Evolutionary conservation across 768 basidiomycete species (phyloP), one percentile per base, ranked within the genome.

Genomic region (Cyathus striatus): DNA sequence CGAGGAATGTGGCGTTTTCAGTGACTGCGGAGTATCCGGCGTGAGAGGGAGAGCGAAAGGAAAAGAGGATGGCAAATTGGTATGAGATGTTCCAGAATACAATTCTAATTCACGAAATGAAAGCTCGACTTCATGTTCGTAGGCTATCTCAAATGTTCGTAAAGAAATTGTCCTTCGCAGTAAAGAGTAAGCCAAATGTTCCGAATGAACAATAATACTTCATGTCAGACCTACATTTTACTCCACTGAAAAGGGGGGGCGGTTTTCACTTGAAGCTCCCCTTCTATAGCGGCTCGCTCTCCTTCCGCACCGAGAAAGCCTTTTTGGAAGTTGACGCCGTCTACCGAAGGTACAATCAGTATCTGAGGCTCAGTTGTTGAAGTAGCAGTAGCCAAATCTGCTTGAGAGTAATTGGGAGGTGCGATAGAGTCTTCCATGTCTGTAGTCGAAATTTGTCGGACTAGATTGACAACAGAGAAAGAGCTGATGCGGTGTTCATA

Each of bases 231-330:
- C 71, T 63, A 89, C 90, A 90, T 67, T 68, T 79, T 79, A 43
- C 65, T 61, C 80, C 84, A 87, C 49, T 66, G 72, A 41, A 66
- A 69, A 41, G 70, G 64, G 44, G 75, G 72, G 25, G 72, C 71
- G 43, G 78, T 84, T 62, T 92, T 93, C 51, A 92, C 69, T 58
- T 92, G 90, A 14, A 93, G 70, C 57, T 92, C 90, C 37, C 91
- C 91, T 56, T 91, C 90, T 41, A 93, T 77, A 6, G 87, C 83
- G 12, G 90, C 87, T 46, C 72, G 75, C 61, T 91, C 90, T 40
- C 77, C 86, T 43, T 90, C 87, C 18, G 83, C 86, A 40, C 91
- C 91, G 6, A 93, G 70, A 58, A 77, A 89, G 9, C 91, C 91
- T 54, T 82, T 86, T 65, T 93, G 91, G 54, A 93, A 94, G 59